Conservation (phyloP, 305 asterid species). For the Fraxinus albicans region DNA sequence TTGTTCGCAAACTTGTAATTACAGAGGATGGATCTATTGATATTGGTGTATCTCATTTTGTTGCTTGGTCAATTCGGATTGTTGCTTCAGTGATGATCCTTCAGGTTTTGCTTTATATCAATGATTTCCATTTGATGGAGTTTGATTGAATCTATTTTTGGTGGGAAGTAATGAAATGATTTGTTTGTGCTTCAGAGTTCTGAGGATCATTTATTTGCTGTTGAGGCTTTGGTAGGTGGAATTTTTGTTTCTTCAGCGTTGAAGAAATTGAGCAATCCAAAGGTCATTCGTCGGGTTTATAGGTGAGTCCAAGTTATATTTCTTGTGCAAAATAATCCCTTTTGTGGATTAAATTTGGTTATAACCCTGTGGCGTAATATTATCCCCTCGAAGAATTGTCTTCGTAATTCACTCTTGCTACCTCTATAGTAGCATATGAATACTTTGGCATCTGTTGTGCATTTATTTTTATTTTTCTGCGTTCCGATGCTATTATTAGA, state of each 20-base stretch:
- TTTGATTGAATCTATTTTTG: neutral
- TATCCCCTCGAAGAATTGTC: neutral
- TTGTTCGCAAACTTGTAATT: conserved; percentile 81
- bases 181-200: conserved; percentile 62
- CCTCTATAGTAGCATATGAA: neutral
- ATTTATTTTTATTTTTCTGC: neutral
- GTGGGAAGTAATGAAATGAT: conserved; percentile 10
- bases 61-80: conserved; percentile 73
- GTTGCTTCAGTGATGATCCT: conserved; percentile 74
- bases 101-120: conserved; percentile 55
- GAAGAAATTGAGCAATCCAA: conserved; percentile 39
- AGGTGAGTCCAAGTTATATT: conserved; percentile 44
- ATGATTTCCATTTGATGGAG: neutral
- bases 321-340: neutral
- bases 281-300: conserved; percentile 47
- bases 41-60: conserved; percentile 63
- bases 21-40: conserved; percentile 77
- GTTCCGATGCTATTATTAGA: neutral
- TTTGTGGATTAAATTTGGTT: conserved; percentile 1
- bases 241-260: conserved; percentile 45
- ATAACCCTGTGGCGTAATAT: neutral
- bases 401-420: neutral
- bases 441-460: neutral
- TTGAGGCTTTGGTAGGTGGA: conserved; percentile 63
- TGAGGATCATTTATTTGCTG: conserved; percentile 68